Evolutionary conservation across 2,329 filamentous ascomycete species (phyloP).

Genomic region (Chaetomiaceae sp.): DNA sequence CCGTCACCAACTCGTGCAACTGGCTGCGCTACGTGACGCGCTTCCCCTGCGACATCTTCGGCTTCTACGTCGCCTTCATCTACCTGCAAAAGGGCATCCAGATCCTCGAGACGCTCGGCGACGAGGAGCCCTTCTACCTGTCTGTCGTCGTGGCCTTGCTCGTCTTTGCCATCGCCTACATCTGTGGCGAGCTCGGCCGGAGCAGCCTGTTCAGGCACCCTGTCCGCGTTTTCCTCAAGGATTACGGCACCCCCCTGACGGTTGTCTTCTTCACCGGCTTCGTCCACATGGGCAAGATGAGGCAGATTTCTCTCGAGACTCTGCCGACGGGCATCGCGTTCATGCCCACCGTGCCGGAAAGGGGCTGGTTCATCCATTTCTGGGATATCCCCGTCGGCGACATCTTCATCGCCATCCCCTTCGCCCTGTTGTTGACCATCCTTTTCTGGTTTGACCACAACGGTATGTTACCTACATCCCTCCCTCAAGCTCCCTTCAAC

Average conservation of each 20-base stretch:
- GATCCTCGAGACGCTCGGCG: constrained; percentile 71
- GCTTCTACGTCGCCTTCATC: constrained; percentile 89
- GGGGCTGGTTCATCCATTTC: constrained; percentile 75
- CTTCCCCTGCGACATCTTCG: constrained; percentile 91
- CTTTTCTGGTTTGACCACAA: constrained; percentile 91
- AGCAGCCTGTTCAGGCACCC: constrained; percentile 70
- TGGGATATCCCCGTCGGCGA: constrained; percentile 71
- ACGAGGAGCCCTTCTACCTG: constrained; percentile 66
- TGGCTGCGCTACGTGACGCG: constrained; percentile 83
- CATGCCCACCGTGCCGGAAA: constrained; percentile 63
- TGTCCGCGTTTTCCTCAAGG: constrained; percentile 77
- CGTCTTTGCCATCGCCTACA: constrained; percentile 71
- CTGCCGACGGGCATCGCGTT: constrained; percentile 76
- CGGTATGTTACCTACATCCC: constrained; percentile 42
- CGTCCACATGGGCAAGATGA: constrained; percentile 80
- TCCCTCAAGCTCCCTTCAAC: background rate
- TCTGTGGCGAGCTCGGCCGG: constrained; percentile 66
- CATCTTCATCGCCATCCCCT: constrained; percentile 81
- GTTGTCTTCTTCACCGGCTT: constrained; percentile 88
- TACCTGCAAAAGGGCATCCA: constrained; percentile 90
- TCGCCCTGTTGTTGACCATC: constrained; percentile 76
- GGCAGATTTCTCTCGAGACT: constrained; percentile 60
- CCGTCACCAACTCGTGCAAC: constrained; percentile 82
- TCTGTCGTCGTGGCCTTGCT: constrained; percentile 72
- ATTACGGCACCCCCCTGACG: constrained; percentile 81